Evolutionary conservation across 2,329 filamentous ascomycete species (phyloP), one percentile per base, ranked within the genome.

Genomic region (Aspergillus vadensis): DNA sequence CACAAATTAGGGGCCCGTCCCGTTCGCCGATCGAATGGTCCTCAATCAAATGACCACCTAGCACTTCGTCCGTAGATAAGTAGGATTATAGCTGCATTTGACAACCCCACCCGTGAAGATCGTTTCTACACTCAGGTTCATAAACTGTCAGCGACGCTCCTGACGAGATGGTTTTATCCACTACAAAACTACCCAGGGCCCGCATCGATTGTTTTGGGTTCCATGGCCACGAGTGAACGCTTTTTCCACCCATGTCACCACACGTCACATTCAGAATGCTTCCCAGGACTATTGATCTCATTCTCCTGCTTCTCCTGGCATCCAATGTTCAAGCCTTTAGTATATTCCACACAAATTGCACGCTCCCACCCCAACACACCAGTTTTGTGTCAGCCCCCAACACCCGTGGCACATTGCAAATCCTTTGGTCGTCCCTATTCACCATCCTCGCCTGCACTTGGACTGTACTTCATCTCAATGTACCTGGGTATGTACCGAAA

Each of bases 281-380:
- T 19, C 15, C n/a, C n/a, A 17, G 6, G 6, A 2, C 9, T 41
- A 1, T 7, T 25, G n/a, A 5, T 47, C 39, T 21, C 27, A 23
- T 5, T 23, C 5, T 7, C 25, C 54, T 21, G n/a, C 17, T 17
- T 48, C 25, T 23, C 8, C 30, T 50, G 4, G 12, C 21, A 72
- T 74, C 17, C 17, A 19, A 12, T 0, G 39, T 43, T 0, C 39
- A 43, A 17, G 39, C 39, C 2, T 43, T 21, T 9, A 19, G 1
- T 3, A 43, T 17, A 2, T 0, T 55, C 6, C 19, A 55, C 17
- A 44, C 52, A 7, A 47, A 55, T 27, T 44, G 36, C 39, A 55
- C 36, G 2, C 36, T 44, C 5, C 52, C 39, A 0, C 7, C 23
- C 1, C 10, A 12, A 4, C 4, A 9, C 4, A 4, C 39, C 21